Evolutionary conservation across 2,329 filamentous ascomycete species (phyloP), one percentile per base, ranked within the genome.

Genomic region (Purpureocillium lavendulum): DNA sequence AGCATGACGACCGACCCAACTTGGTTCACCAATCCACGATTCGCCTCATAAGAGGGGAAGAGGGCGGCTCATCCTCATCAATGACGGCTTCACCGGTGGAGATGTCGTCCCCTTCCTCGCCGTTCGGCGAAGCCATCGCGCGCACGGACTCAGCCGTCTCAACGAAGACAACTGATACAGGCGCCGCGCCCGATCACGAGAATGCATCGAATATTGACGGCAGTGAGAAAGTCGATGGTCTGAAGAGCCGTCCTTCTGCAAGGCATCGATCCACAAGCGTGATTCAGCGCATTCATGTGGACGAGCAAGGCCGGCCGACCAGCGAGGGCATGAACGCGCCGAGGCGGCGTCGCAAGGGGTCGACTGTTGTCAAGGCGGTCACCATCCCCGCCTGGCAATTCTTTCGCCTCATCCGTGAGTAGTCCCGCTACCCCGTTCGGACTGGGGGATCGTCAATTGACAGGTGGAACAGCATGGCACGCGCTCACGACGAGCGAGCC

Each of bases 351-450:
- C 57, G 49, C 56, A 70, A 55, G 60, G 67, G 49, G 9, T 74
- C 72, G 11, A 70, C 65, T 2, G 67, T 71, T 41, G 70, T 65
- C 49, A 95, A 90, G 55, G 89, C 94, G 52, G 84, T 97, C 12
- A 82, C 90, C 42, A 95, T 97, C 68, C 90, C 90, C 30, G 92
- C 92, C 2, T 97, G 89, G 88, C 90, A 96, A 54, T 95, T 97
- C 55, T 97, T 96, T 64, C 87, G 85, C 53, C 68, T 97, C 18
- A 87, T 96, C 51, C 89, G 84, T 88, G 67, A 64, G 84, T 71
- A 51, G 45, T 39, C 39, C 7, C 39, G 40, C 35, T 34, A 17
- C 21, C 17, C 3, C 11, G 3, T 9, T 5, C 12, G 16, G 24
- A 15, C 14, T 16, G 30, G n/a, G 10, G 21, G n/a, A n/a, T 38